These are phyloP conservation scores for Rhynchospora pubera DNA, from an alignment of 176 grass and related monocot species.

Conservation along the genomic window DNA sequence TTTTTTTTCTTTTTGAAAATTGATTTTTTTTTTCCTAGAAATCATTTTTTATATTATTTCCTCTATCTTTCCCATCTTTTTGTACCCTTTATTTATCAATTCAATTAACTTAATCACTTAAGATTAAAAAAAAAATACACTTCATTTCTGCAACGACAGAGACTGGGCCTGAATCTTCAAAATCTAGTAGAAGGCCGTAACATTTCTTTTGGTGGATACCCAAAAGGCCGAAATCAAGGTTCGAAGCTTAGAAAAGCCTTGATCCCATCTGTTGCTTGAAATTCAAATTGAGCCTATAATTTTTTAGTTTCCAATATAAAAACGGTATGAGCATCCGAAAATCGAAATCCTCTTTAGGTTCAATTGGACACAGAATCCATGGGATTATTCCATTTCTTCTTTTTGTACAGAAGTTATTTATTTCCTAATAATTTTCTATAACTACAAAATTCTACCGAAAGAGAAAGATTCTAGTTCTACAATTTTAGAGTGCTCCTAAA, in stretches of 20 bases:
- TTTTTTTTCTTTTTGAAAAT: too few species aligned
- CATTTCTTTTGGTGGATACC: not conserved
- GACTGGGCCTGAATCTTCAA: not conserved
- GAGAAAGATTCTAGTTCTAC: too few species aligned
- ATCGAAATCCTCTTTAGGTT: not conserved
- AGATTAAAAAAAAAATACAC: too few species aligned
- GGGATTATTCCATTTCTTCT: not conserved
- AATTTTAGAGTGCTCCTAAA: too few species aligned
- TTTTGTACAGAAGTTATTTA: not conserved
- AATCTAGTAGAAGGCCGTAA: not conserved
- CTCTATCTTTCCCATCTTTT: too few species aligned
- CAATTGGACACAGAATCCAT: not conserved
- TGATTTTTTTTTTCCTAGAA: too few species aligned
- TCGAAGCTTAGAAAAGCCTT: not conserved
- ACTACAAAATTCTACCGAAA: too few species aligned
- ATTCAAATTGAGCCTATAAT: not conserved
- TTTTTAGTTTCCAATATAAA: not conserved
- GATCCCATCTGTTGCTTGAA: not conserved
- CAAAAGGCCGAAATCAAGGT: not conserved
- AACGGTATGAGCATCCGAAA: not conserved
- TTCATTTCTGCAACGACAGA: too few species aligned
- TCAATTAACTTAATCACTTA: too few species aligned
- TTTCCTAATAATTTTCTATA: too few species aligned
- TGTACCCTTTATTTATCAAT: too few species aligned
- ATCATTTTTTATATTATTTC: too few species aligned